These are phyloP conservation scores for Malassezia sp. DNA, from an alignment of 1,284 basidiomycete genomes.

Conservation along the genomic window DNA sequence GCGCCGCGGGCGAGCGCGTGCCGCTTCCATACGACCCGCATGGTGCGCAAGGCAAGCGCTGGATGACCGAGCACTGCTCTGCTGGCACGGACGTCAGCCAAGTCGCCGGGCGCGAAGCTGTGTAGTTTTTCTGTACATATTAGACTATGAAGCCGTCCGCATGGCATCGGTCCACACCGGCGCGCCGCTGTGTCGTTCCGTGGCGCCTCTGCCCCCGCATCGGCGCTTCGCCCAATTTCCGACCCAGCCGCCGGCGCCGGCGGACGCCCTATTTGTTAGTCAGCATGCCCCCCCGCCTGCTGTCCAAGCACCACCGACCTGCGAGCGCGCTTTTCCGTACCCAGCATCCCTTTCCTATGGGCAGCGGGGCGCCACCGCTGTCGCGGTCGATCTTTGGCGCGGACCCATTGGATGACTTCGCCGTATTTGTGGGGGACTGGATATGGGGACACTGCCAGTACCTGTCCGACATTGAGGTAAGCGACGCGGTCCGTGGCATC, in stretches of 20 bases:
- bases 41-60: conserved; percentile 23
- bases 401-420: conserved; percentile 87
- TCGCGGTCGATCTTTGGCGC: conserved; percentile 64
- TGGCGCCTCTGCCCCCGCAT: background rate
- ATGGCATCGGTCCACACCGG: too few relatives aligned
- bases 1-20: conserved; percentile 21
- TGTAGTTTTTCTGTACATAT: too few relatives aligned
- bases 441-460: conserved; percentile 51
- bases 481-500: too few relatives aligned
- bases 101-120: too few relatives aligned
- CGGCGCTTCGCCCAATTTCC: background rate
- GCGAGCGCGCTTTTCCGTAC: too few relatives aligned
- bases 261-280: too few relatives aligned
- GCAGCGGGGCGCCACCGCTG: background rate
- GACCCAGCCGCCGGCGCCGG: too few relatives aligned
- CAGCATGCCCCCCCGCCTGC: too few relatives aligned
- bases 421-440: conserved; percentile 79
- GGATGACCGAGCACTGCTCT: too few relatives aligned
- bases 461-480: conserved; percentile 50
- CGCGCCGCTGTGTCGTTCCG: background rate
- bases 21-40: conserved; percentile 29
- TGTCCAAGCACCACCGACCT: too few relatives aligned
- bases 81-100: too few relatives aligned
- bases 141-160: too few relatives aligned
- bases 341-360: background rate